Base-by-base conservation (phyloP, 371 early-diverging fungal genomes). In the Batrachochytrium dendrobatidis region DNA sequence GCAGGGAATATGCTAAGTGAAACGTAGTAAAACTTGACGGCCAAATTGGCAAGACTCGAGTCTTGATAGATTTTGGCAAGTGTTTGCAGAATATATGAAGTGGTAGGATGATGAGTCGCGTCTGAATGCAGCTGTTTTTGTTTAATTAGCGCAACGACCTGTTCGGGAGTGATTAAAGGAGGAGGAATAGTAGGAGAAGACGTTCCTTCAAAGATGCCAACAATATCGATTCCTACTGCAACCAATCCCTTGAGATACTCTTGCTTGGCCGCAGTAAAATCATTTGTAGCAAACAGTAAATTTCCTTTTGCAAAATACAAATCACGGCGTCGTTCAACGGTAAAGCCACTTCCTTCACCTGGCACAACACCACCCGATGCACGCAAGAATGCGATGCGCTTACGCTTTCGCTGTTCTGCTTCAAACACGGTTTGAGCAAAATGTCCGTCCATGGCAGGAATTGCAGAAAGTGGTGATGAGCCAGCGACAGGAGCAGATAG, bases 51-150 rank as follows among this genome's bases (percentile, higher is more conserved):
- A 30, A 86, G 86, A 24, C 71, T 66, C 12, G 68, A 68, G 65
- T 90, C 92, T 74, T 92, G 92, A 68, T 86, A 88, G 31, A 91
- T 75, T 69, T 91, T 92, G 18, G 92, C 91, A 29, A 92, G 71
- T 0, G 90, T 89, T 59, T 90, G 77, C 49, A 92, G 69, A 29
- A 91, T 80, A 7, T 85, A 84, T 12, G 89, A 83, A 0, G 90
- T 87, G 0, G 89, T 85, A 2, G 63, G 58, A 44, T 71, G 62
- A 53, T 59, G 62, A 26, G 53, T 31, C 5, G 53, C 53, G 53
- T 86, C 44, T 15, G 51, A 8, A 28, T 60, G 26, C 51, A 30
- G 56, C 5, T 12, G 64, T 57, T 20, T 63, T 48, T 7, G 64
- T 58, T 28, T 33, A 48, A 20, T 64, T 55, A 60, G 33, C 12